Conservation (phyloP, 495 filamentous ascomycete species). For the Neurospora sp. region DNA sequence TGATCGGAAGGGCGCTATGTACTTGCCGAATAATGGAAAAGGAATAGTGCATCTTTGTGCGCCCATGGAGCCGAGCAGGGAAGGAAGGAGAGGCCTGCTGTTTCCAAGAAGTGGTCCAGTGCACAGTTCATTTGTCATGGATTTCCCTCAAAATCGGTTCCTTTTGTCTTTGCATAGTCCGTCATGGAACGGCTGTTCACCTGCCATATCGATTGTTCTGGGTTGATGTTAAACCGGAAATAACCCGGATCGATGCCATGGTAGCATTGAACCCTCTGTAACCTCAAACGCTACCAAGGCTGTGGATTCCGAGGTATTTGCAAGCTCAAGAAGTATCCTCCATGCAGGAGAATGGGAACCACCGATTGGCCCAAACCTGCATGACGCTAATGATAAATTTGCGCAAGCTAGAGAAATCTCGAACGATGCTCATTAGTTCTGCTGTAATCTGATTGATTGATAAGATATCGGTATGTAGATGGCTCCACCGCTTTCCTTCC, state of each 20-base stretch:
- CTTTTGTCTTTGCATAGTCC: not conserved
- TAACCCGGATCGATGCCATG: not conserved
- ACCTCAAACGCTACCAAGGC: too few relatives aligned
- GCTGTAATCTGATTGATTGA: conserved; percentile 16
- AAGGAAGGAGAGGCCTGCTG: not conserved
- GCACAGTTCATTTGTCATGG: not conserved
- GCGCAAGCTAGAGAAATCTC: not conserved
- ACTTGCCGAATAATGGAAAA: not conserved
- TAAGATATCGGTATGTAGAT: conserved; percentile 5
- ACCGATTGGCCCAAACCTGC: not conserved
- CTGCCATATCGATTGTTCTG: not conserved
- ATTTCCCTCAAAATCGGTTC: not conserved
- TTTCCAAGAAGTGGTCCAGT: not conserved
- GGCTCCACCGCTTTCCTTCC: not conserved
- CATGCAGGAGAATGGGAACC: too few relatives aligned
- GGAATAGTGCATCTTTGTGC: not conserved
- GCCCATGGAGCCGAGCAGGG: not conserved
- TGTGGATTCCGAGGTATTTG: too few relatives aligned
- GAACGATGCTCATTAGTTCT: not conserved
- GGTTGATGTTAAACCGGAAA: not conserved
- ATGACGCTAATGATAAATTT: not conserved
- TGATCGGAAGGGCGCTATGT: not conserved
- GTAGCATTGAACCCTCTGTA: not conserved
- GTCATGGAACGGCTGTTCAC: not conserved
- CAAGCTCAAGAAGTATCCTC: too few relatives aligned